Evolutionary conservation across 495 filamentous ascomycete species (phyloP), one percentile per base, ranked within the genome.

Genomic region (Neurospora sp.): DNA sequence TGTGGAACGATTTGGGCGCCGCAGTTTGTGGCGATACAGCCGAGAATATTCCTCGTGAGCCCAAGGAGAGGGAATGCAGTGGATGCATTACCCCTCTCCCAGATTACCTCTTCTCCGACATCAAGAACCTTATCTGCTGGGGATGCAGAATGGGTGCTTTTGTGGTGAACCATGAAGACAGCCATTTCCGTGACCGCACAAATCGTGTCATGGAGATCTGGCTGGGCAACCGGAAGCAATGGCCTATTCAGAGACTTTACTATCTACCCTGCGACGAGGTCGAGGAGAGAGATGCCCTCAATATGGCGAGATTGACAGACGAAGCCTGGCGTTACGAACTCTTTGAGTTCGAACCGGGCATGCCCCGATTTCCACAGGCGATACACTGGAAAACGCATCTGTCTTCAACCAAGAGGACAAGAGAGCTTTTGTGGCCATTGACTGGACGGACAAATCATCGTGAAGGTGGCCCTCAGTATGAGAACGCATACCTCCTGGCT

Each of bases 131-230:
- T 0, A 5, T 6, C 0, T 81, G 79, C 71, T 79, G 76, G 75
- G n/a, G 62, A 1, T 81, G 79, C 71, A 73, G 74, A 31, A 74
- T 75, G 74, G 5, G 3, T 0, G 4, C 28, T 17, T 81, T 73
- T 21, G 70, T 78, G 62, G 19, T 69, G 28, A 28, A 39, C 1
- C 71, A 75, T 21, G 79, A 81, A 7, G 71, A 73, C 17, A 78
- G 76, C 62, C 78, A 81, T 70, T 70, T 78, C 19, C 76, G 79
- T 4, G 70, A 72, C 8, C 75, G 75, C 34, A 48, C 73, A 13
- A 39, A 28, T 19, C 24, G 10, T 15, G 62, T 70, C 15, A 24
- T 78, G 10, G 13, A 17, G 0, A 37, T 10, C 5, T 73, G 38
- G 69, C 11, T 70, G 0, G 2, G 36, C 8, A 66, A 45, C 10